A percentile compares a stretch with the other conserved stretches of the same genome.
phyloP scores from a whole-genome alignment of 1,284 basidiomycete genomes.

The Bondarzewia mesenterica region DNA sequence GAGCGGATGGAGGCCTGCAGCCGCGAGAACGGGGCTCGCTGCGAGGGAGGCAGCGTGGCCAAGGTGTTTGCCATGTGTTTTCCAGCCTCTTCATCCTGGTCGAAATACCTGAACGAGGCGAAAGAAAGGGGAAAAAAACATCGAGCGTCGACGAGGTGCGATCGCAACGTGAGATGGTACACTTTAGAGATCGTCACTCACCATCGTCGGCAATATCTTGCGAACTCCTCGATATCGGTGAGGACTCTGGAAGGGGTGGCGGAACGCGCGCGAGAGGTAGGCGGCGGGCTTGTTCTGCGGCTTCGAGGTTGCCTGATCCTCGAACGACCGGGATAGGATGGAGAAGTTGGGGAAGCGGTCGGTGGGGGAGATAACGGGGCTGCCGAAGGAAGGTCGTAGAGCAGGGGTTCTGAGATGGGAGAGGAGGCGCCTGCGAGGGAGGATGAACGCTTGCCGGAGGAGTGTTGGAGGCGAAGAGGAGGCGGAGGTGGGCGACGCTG shows the following conservation, averaged over 20 bases:
- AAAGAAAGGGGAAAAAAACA: background rate
- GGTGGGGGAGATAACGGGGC: slow-evolving; percentile 39
- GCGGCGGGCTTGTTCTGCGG: slow-evolving; percentile 48
- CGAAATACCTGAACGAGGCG: slow-evolving; percentile 74
- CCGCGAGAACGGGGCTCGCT: slow-evolving; percentile 69
- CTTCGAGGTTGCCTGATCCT: slow-evolving; percentile 33
- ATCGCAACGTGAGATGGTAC: background rate
- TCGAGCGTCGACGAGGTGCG: background rate
- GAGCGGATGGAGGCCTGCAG: slow-evolving; percentile 71
- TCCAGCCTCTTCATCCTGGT: slow-evolving; percentile 67
- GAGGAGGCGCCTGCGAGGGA: slow-evolving; percentile 15
- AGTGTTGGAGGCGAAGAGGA: slow-evolving; percentile 46
- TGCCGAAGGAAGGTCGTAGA: slow-evolving; percentile 69
- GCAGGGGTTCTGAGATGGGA: slow-evolving; percentile 43
- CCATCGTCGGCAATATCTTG: slow-evolving; percentile 67
- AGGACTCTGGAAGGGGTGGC: slow-evolving; percentile 53
- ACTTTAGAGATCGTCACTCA: slow-evolving; percentile 25
- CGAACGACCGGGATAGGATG: slow-evolving; percentile 44
- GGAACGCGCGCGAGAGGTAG: slow-evolving; percentile 45
- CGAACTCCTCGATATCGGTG: slow-evolving; percentile 63
- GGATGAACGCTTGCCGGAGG: slow-evolving; percentile 36
- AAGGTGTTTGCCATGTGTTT: slow-evolving; percentile 71
- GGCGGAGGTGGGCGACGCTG: slow-evolving; percentile 57
- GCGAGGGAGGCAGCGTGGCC: slow-evolving; percentile 64
- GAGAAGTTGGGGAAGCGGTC: slow-evolving; percentile 45